Conservation (phyloP, 1,284 basidiomycete genomes). For the Agroathelia rolfsii region DNA sequence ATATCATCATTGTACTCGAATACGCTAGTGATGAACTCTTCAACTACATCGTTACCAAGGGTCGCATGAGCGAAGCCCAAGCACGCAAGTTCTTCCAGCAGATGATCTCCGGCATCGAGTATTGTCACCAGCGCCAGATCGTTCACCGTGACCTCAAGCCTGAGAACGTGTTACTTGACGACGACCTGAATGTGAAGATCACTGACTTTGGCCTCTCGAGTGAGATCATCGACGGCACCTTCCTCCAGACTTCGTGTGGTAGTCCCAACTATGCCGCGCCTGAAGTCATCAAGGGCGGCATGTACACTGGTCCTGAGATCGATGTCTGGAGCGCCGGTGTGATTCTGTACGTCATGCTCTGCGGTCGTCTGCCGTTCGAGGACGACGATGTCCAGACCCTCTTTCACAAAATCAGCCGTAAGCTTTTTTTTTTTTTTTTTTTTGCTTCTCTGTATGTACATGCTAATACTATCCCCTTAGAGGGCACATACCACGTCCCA, state of each 20-base stretch:
- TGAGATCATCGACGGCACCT: slow-evolving; percentile 91
- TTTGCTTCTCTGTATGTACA: slow-evolving; percentile 3
- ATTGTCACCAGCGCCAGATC: slow-evolving; percentile 89
- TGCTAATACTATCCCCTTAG: slow-evolving; percentile 26
- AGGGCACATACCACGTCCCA: slow-evolving; percentile 80
- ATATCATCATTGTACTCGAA: slow-evolving; percentile 95
- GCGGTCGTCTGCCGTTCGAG: slow-evolving; percentile 87
- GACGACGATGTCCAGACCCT: slow-evolving; percentile 88
- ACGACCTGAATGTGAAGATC: slow-evolving; percentile 84
- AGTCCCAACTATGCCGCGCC: slow-evolving; percentile 96
- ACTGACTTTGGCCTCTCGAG: slow-evolving; percentile 93
- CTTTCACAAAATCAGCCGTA: slow-evolving; percentile 89
- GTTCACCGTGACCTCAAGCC: slow-evolving; percentile 95
- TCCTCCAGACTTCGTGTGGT: slow-evolving; percentile 90
- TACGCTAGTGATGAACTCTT: slow-evolving; percentile 90
- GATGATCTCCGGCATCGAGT: slow-evolving; percentile 91
- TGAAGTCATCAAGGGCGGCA: slow-evolving; percentile 86
- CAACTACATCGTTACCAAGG: slow-evolving; percentile 89
- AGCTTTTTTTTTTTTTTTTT: slow-evolving; percentile 18
- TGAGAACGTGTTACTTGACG: slow-evolving; percentile 78
- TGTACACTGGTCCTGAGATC: slow-evolving; percentile 93
- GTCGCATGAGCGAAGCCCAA: slow-evolving; percentile 77
- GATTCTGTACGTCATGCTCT: slow-evolving; percentile 92
- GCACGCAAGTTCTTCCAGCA: slow-evolving; percentile 93
- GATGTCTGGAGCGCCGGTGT: slow-evolving; percentile 98